phyloP scores from a whole-genome alignment of 371 early-diverging fungal genomes.

The Coemansia sp. region DNA sequence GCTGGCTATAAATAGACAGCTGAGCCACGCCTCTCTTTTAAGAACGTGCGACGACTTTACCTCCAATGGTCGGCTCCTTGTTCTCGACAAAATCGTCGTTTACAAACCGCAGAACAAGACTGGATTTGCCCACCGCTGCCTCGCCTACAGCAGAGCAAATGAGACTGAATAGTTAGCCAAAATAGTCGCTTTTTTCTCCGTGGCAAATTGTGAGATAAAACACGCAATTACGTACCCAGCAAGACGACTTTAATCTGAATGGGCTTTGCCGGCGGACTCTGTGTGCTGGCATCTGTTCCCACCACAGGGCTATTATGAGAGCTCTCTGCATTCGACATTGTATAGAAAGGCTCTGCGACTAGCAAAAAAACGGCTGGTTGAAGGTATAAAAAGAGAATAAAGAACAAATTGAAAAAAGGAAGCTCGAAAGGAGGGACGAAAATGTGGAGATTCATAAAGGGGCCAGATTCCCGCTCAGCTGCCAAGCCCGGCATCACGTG shows the following conservation, averaged over 20 bases:
- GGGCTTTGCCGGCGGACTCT: constrained; percentile 42
- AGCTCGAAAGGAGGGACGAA: not conserved
- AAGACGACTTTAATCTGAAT: constrained; percentile 52
- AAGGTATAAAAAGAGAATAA: not conserved
- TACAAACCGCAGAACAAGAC: constrained; percentile 93
- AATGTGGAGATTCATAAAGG: not conserved
- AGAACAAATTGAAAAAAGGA: not conserved
- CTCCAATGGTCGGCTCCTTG: constrained; percentile 97
- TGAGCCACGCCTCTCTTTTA: not conserved
- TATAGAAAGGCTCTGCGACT: not conserved
- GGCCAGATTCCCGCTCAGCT: not conserved
- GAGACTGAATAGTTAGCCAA: not conserved
- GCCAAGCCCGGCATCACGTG: constrained; percentile 4
- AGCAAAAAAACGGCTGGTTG: not conserved
- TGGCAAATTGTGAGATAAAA: too few relatives aligned
- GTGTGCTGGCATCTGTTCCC: constrained; percentile 12
- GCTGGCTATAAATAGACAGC: not conserved
- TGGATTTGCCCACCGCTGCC: constrained; percentile 87
- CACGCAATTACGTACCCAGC: constrained; percentile 32
- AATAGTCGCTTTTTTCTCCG: not conserved
- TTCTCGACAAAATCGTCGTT: constrained; percentile 97
- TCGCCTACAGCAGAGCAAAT: constrained; percentile 57
- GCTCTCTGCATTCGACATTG: constrained; percentile 44
- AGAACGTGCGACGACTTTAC: constrained; percentile 50
- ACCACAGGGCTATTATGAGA: constrained; percentile 13